A percentile compares a stretch with the other conserved stretches of the same genome.
Evolutionary conservation across 1,284 basidiomycete species (phyloP).

Genomic region (Fomes fomentarius): DNA sequence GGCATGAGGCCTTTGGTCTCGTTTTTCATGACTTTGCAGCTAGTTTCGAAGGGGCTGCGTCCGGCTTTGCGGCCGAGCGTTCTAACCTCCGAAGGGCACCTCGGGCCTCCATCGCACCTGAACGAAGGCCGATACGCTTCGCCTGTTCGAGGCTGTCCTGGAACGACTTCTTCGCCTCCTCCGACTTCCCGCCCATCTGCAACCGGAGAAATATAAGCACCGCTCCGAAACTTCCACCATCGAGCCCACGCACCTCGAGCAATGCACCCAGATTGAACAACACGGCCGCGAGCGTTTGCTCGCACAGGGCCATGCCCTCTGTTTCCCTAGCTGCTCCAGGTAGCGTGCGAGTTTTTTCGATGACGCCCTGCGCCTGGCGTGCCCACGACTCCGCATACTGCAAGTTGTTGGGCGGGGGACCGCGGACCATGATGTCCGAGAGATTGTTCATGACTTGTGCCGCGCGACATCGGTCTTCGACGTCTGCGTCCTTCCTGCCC

Average conservation of each 20-base stretch:
- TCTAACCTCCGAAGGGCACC: conserved; percentile 48
- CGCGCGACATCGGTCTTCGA: conserved; percentile 65
- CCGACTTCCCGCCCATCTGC: conserved; percentile 55
- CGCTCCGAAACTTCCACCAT: not conserved
- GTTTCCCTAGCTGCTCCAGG: conserved; percentile 19
- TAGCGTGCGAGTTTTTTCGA: conserved; percentile 41
- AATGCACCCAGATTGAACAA: conserved; percentile 64
- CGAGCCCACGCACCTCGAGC: conserved; percentile 40
- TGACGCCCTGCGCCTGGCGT: conserved; percentile 52
- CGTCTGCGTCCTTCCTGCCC: conserved; percentile 36
- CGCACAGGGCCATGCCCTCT: conserved; percentile 45
- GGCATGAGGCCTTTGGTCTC: too few relatives aligned
- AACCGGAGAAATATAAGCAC: not conserved
- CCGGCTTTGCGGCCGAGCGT: conserved; percentile 8
- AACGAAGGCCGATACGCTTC: conserved; percentile 49
- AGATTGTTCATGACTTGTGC: conserved; percentile 74
- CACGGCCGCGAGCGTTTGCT: conserved; percentile 58
- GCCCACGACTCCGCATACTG: conserved; percentile 67
- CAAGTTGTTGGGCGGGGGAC: conserved; percentile 48
- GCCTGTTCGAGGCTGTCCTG: conserved; percentile 52
- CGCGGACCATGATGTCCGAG: conserved; percentile 58
- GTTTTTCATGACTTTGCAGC: not conserved
- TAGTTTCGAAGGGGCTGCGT: not conserved
- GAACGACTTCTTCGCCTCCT: conserved; percentile 49
- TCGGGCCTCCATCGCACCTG: conserved; percentile 52